These are phyloP conservation scores for Acorus calamus DNA, from an alignment of 106 monocot species.

Conservation along the genomic window DNA sequence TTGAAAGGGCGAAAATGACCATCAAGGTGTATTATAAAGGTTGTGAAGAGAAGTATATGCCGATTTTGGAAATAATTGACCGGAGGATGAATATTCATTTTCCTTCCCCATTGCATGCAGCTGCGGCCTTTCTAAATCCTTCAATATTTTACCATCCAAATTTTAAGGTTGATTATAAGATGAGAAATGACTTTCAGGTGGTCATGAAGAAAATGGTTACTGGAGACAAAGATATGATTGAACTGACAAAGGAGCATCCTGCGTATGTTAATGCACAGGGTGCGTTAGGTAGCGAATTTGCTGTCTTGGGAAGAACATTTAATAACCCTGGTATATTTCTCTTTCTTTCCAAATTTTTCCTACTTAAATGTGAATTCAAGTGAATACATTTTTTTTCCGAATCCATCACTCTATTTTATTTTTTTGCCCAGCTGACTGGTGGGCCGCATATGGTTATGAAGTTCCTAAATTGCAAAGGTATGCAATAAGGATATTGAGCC, in stretches of 20 bases:
- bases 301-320: conserved; percentile 36
- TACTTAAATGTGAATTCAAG: neutral
- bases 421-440: conserved; percentile 33
- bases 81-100: conserved; percentile 30
- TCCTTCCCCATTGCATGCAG: conserved; percentile 28
- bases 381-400: neutral
- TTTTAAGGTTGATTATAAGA: conserved; percentile 33
- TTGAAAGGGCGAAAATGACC: conserved; percentile 32
- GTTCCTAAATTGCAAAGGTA: conserved; percentile 34
- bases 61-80: conserved; percentile 38
- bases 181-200: conserved; percentile 46
- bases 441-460: conserved; percentile 45
- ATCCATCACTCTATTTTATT: neutral
- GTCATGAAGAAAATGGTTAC: conserved; percentile 51
- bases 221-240: conserved; percentile 33
- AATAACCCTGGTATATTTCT: conserved; percentile 31
- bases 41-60: conserved; percentile 33
- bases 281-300: conserved; percentile 40
- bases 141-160: conserved; percentile 23
- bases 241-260: conserved; percentile 43
- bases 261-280: conserved; percentile 38
- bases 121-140: conserved; percentile 48
- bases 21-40: conserved; percentile 29
- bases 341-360: neutral
- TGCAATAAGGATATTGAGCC: conserved; percentile 37